Evolutionary conservation across 495 filamentous ascomycete genomes (phyloP).

Genomic region (Xylaria nigripes): DNA sequence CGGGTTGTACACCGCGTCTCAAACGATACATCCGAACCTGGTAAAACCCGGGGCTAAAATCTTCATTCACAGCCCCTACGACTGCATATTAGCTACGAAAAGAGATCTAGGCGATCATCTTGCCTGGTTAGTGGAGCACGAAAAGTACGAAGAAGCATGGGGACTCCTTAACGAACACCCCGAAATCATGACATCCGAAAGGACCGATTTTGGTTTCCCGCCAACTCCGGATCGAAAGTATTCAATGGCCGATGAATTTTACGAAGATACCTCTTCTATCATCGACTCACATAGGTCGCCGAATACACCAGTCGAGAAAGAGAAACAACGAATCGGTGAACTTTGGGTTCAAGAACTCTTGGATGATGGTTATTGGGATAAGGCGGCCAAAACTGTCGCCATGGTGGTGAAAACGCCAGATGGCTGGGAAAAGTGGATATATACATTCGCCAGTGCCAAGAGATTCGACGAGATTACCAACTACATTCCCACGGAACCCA

Average conservation of each 20-base stretch:
- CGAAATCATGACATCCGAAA: conserved; percentile 47
- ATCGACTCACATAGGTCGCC: conserved; percentile 40
- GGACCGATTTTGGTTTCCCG: conserved; percentile 26
- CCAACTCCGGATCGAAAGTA: conserved; percentile 41
- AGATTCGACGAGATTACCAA: conserved; percentile 84
- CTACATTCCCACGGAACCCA: conserved; percentile 64
- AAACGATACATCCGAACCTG: conserved; percentile 38
- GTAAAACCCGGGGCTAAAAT: conserved; percentile 73
- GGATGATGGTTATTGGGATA: conserved; percentile 59
- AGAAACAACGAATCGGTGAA: conserved; percentile 88
- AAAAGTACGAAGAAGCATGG: conserved; percentile 80
- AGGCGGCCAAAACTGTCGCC: conserved; percentile 68
- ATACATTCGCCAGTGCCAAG: conserved; percentile 73
- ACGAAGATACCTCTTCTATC: conserved; percentile 64
- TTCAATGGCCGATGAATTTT: conserved; percentile 61
- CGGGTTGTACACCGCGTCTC: conserved; percentile 4
- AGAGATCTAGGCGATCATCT: conserved; percentile 78
- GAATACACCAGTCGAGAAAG: conserved; percentile 64
- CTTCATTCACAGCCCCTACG: conserved; percentile 92
- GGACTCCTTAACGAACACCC: conserved; percentile 78
- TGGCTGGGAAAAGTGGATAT: conserved; percentile 92
- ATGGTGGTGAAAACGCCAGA: conserved; percentile 70
- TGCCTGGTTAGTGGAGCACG: conserved; percentile 70
- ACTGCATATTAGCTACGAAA: conserved; percentile 81
- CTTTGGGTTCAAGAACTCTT: conserved; percentile 84